Base-by-base conservation (phyloP, 176 grass and related monocot genomes). In the Bolboschoenus planiculmis region DNA sequence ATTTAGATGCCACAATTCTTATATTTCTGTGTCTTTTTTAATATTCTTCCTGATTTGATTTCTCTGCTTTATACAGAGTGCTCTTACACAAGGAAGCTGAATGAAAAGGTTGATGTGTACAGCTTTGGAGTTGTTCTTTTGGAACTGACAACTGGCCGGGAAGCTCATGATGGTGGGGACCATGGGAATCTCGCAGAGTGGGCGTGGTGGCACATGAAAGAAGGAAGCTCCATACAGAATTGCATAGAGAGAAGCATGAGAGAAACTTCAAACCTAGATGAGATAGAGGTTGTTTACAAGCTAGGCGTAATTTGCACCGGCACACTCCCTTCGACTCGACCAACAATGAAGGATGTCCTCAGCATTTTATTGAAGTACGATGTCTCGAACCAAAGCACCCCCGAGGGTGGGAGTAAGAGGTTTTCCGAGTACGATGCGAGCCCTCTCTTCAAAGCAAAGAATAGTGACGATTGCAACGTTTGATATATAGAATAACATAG, bases 111-210 rank as follows among this genome's bases (percentile, higher is more conserved):
- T 0, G 91, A 95, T 56, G 91, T 93, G 11, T 99, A 95, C 87
- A 99, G 96, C 87, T 99, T 93, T 74, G 96, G 92, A 44, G 96
- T 95, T 8, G 91, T 99, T 39, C 89, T 99, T 13, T 75, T 99
- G 40, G 92, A 99, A 87, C 89, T 99, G 27, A 93, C 87, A 2
- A 95, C 96, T 20, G 92, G 96, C 7, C 72, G 81, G 62, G 36
- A 61, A 84, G 82, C 92, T 29, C 89, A 86, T 74, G 88, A 95
- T 67, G 96, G 91, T 40, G 86, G 89, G 27, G 83, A 89, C 23
- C 70, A 91, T 4, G 83, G 89, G 9, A 86, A 51, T 71, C 87
- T 95, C 65, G 89, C 87, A 10, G 91, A 89, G 21, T 93, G 92
- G 92, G 89, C 89, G 0, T 89, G 91, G 64, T 78, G 62, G 7